Percentiles rank a stretch among this genome's conserved stretches.
These are phyloP conservation scores for Przewalskia tangutica DNA, from an alignment of 257 asterid genomes.

Conservation along the genomic window DNA sequence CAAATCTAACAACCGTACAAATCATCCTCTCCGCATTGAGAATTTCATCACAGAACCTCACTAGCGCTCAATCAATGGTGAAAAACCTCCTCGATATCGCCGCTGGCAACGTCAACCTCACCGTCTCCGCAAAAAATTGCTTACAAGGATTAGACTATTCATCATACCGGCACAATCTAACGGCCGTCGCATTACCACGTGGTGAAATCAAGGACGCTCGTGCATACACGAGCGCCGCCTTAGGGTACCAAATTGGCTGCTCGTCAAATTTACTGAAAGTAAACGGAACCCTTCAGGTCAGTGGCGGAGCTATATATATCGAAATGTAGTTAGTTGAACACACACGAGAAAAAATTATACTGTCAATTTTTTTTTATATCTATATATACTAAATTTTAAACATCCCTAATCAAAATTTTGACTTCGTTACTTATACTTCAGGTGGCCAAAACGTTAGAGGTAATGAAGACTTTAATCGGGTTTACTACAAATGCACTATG, in stretches of 20 bases:
- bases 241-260: neutral
- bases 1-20: constrained; percentile 3
- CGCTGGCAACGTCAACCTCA: neutral
- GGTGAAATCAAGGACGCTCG: constrained; percentile 13
- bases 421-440: no score
- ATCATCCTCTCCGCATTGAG: constrained; percentile 5
- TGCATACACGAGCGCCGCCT: constrained; percentile 9
- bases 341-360: no score
- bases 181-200: neutral
- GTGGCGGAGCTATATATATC: neutral
- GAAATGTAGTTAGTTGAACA: no score
- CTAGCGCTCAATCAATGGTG: neutral
- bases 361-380: no score
- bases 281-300: neutral
- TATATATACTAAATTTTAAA: no score
- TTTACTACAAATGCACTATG: constrained; percentile 1
- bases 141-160: neutral
- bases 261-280: neutral
- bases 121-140: neutral
- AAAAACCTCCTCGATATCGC: neutral
- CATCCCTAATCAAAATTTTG: no score
- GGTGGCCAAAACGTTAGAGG: neutral
- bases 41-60: constrained; percentile 8
- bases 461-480: neutral
- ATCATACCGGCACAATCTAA: neutral